Evolutionary conservation across 1,139 yeast genomes (phyloP), one percentile per base, ranked within the genome.

Genomic region (Hyphopichia burtonii): DNA sequence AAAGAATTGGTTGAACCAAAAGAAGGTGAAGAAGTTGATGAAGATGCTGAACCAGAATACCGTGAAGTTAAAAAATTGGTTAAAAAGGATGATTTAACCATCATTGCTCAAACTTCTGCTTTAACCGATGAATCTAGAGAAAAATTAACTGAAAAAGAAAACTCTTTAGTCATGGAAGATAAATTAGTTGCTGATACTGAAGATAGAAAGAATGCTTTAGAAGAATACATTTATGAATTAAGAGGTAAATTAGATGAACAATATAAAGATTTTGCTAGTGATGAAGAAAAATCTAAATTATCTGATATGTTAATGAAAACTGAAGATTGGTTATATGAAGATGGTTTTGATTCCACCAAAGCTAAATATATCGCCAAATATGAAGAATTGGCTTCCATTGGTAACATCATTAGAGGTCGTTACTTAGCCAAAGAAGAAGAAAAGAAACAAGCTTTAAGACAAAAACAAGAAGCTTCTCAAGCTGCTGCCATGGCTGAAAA

Each of bases 301-400:
- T 66, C 78, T 45, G 86, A 74, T 47, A 77, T 85, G 78, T 80
- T 93, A 65, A 65, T 78, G 62, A 87, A 85, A 66, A 82, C 98
- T 53, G 99, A 94, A 78, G 96, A 93, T 65, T 93, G 99, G 99
- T 81, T 93, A 62, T 94, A 93, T 71, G 96, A 87, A 49, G 99
- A 89, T 44, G 98, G 99, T 61, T 93, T 87, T 64, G 99, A 93
- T 66, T 82, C 98, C 49, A 78, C 91, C 65, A 91, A 93, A 82
- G 99, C 95, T 58, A 89, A 86, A 70, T 93, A 93, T 78, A 85
- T 94, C 72, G 98, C 99, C 62, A 91, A 87, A 74, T 90, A 91
- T 73, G 99, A 94, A 74, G 99, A 93, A 71, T 83, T 93, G 63
- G 96, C 97, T 39, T 79, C 96, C 40, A 76, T 84, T 59, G 99